Percentiles rank a stretch among this genome's conserved stretches.
These are phyloP conservation scores for Mycena chlorophos DNA, from an alignment of 768 basidiomycete genomes.

Conservation along the genomic window DNA sequence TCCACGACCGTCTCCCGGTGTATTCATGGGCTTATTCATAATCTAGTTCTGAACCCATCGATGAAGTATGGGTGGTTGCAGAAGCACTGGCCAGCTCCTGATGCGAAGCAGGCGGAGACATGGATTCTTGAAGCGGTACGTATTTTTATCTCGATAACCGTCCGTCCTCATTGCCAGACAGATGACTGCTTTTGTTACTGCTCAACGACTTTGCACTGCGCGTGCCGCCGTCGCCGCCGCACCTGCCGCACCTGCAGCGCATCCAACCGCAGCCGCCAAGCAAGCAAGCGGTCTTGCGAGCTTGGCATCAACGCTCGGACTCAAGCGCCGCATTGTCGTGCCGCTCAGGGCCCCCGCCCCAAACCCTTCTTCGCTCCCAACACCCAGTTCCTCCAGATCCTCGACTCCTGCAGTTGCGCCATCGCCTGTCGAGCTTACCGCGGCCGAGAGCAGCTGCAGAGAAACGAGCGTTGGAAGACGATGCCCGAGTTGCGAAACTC, in stretches of 20 bases:
- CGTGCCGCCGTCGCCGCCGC: background rate
- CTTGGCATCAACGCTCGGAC: background rate
- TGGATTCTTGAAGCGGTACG: slow-evolving; percentile 25
- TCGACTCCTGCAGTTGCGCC: background rate
- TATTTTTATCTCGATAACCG: background rate
- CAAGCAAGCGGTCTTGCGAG: background rate
- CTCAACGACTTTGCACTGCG: background rate
- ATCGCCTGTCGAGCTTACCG: background rate
- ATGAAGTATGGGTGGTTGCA: slow-evolving; percentile 24
- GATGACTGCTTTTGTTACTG: slow-evolving; percentile 1
- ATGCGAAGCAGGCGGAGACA: slow-evolving; percentile 13
- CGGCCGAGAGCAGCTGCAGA: background rate
- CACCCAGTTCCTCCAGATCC: background rate
- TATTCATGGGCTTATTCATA: background rate
- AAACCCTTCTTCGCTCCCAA: background rate
- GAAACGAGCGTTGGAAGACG: background rate
- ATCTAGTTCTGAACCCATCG: slow-evolving; percentile 25
- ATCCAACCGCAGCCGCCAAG: too few relatives aligned
- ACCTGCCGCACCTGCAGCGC: too few relatives aligned
- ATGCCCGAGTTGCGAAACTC: slow-evolving; percentile 3
- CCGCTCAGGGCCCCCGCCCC: background rate
- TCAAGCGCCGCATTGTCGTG: background rate
- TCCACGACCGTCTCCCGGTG: background rate
- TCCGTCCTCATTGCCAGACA: background rate
- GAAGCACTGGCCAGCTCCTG: slow-evolving; percentile 16